Percentiles rank a stretch among this genome's conserved stretches.
Conservation (phyloP, 805 yeast genomes). For the Teunomyces pallodes region DNA sequence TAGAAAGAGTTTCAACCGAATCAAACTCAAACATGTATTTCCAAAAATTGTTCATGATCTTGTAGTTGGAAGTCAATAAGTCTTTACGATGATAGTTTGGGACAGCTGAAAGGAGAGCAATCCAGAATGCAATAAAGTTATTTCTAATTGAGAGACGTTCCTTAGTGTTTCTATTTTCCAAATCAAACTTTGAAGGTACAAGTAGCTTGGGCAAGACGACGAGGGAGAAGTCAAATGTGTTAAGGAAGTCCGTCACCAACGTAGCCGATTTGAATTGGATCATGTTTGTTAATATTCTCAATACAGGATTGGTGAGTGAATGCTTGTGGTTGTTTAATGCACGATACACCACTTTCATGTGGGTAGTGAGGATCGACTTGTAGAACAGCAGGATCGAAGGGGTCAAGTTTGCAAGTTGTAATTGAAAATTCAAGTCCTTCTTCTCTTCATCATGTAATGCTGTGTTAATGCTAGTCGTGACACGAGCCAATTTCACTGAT, state of each 20-base stretch:
- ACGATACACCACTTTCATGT: constrained; percentile 65
- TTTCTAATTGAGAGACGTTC: constrained; percentile 50
- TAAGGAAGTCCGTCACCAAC: constrained; percentile 55
- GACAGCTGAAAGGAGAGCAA: constrained; percentile 47
- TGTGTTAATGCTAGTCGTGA: constrained; percentile 16
- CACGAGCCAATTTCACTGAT: constrained; percentile 40
- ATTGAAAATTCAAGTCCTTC: constrained; percentile 8
- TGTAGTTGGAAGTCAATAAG: constrained; percentile 48
- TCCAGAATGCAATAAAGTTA: constrained; percentile 61
- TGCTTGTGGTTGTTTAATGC: constrained; percentile 60
- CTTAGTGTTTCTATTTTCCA: constrained; percentile 32
- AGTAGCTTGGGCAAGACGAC: constrained; percentile 61
- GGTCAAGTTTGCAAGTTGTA: constrained; percentile 14
- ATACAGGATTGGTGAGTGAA: constrained; percentile 56
- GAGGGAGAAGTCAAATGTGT: constrained; percentile 65
- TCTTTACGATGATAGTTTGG: constrained; percentile 63
- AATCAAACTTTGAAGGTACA: constrained; percentile 13
- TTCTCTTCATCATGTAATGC: constrained; percentile 16
- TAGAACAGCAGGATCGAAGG: constrained; percentile 36
- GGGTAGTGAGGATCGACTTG: constrained; percentile 51
- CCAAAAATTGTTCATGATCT: constrained; percentile 65
- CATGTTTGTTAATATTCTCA: constrained; percentile 55
- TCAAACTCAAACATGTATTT: constrained; percentile 60
- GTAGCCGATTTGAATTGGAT: constrained; percentile 45
- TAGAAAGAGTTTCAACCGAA: constrained; percentile 34